Evolutionary conservation across 139 green algal genomes (phyloP).

Genomic region (Eudorina sp.): DNA sequence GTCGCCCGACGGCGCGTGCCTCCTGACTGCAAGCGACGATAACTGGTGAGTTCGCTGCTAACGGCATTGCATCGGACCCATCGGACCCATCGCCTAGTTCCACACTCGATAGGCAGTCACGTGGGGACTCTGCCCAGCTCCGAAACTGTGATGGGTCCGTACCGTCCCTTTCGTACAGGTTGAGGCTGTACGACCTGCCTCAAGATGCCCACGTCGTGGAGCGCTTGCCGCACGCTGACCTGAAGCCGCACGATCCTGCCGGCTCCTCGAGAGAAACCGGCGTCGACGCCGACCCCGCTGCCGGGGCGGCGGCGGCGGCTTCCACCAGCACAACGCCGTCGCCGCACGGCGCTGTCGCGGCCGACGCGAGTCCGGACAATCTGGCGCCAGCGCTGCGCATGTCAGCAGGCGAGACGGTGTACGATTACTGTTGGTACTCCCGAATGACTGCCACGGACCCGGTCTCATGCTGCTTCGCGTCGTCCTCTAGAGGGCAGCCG

Average conservation of each 20-base stretch:
- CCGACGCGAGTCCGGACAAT: conserved; percentile 44
- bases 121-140: no score
- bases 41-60: conserved; percentile 67
- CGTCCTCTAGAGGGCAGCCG: conserved; percentile 81
- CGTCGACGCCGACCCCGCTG: no score
- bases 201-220: conserved; percentile 48
- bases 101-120: no score
- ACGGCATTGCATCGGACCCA: no score
- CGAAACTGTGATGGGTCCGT: no score
- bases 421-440: conserved; percentile 88
- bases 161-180: conserved; percentile 65
- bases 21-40: conserved; percentile 85
- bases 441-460: conserved; percentile 75
- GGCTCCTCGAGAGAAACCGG: no score
- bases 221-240: not conserved
- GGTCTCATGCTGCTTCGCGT: conserved; percentile 84
- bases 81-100: no score
- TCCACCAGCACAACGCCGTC: not conserved
- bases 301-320: no score
- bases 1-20: conserved; percentile 85
- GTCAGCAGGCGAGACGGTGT: conserved; percentile 80
- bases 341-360: not conserved
- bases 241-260: not conserved
- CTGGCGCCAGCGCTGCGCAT: conserved; percentile 66
- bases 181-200: conserved; percentile 83